phyloP scores from a whole-genome alignment of 2,329 filamentous ascomycete genomes.

The Microsporum canis region DNA sequence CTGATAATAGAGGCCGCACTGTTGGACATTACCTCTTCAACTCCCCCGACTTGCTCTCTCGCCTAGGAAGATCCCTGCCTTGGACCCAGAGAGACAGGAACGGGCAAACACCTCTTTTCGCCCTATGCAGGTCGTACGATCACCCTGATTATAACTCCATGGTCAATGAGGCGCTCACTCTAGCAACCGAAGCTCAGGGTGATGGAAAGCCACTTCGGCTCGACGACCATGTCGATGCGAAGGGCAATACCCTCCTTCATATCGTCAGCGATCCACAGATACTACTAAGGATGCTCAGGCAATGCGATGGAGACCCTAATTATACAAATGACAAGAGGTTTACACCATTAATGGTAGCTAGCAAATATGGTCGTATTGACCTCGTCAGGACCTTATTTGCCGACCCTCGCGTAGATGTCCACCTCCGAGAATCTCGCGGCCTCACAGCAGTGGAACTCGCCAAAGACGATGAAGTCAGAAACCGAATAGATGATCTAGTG shows the following conservation, averaged over 20 bases:
- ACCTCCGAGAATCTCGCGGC: constrained; percentile 72
- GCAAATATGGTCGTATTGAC: constrained; percentile 92
- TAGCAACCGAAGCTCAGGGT: constrained; percentile 61
- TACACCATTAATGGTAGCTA: constrained; percentile 93
- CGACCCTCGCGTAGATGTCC: constrained; percentile 75
- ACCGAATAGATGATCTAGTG: constrained; percentile 87
- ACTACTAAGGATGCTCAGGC: constrained; percentile 61
- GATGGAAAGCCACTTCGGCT: constrained; percentile 74
- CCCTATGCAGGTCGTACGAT: constrained; percentile 89
- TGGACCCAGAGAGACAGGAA: constrained; percentile 93
- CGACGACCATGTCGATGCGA: constrained; percentile 83
- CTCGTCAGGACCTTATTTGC: constrained; percentile 81
- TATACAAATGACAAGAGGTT: constrained; percentile 91
- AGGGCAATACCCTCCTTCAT: constrained; percentile 91
- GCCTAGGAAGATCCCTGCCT: constrained; percentile 65
- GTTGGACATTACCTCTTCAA: constrained; percentile 95
- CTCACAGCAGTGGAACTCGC: constrained; percentile 91
- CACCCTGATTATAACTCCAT: constrained; percentile 76
- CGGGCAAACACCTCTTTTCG: constrained; percentile 94
- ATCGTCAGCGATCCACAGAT: constrained; percentile 80
- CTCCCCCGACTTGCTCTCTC: constrained; percentile 64
- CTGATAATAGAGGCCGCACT: constrained; percentile 78
- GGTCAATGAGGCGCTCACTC: constrained; percentile 69
- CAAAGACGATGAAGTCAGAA: constrained; percentile 94
- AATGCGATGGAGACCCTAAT: constrained; percentile 92